These are phyloP conservation scores for Chrysoporthe cubensis DNA, from an alignment of 2,329 filamentous ascomycete species.

Conservation along the genomic window DNA sequence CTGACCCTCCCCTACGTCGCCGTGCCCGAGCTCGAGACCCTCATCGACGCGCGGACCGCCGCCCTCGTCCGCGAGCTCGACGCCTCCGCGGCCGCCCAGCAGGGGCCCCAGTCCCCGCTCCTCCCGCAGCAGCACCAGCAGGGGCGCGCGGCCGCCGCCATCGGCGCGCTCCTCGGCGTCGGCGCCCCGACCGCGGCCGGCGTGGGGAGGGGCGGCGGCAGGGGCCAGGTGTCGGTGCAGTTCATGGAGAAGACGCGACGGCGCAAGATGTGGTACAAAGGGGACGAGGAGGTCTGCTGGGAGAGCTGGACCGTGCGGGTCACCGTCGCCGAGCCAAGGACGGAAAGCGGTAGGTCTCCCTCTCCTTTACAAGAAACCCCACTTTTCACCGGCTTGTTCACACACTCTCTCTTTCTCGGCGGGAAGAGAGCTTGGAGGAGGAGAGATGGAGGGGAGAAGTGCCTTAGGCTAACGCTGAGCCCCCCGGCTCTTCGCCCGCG, in stretches of 20 bases:
- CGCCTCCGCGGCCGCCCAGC: conserved; percentile 42
- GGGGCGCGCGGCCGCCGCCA: conserved; percentile 19
- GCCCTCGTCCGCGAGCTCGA: conserved; percentile 79
- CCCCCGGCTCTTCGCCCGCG: neutral
- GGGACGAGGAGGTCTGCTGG: conserved; percentile 95
- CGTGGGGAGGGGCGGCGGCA: conserved; percentile 55
- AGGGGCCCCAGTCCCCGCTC: conserved; percentile 19
- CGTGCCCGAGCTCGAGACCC: conserved; percentile 87
- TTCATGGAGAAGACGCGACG: conserved; percentile 88
- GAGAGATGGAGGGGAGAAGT: neutral
- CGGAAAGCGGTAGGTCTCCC: conserved; percentile 73
- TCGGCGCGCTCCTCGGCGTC: conserved; percentile 22
- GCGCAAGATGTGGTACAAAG: conserved; percentile 75
- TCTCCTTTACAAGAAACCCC: neutral
- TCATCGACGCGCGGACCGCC: conserved; percentile 86
- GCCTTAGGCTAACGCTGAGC: neutral
- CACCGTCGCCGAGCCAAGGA: conserved; percentile 86
- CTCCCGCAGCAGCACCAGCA: conserved; percentile 24
- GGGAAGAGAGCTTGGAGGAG: too few species aligned
- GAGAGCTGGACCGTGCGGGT: conserved; percentile 94
- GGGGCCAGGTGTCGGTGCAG: conserved; percentile 82
- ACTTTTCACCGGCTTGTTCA: too few species aligned
- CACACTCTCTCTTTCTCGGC: too few species aligned
- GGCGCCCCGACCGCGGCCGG: conserved; percentile 9
- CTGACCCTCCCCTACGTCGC: conserved; percentile 87